These are phyloP conservation scores for Elsinoe fawcettii DNA, from an alignment of 2,329 filamentous ascomycete species.

Conservation along the genomic window DNA sequence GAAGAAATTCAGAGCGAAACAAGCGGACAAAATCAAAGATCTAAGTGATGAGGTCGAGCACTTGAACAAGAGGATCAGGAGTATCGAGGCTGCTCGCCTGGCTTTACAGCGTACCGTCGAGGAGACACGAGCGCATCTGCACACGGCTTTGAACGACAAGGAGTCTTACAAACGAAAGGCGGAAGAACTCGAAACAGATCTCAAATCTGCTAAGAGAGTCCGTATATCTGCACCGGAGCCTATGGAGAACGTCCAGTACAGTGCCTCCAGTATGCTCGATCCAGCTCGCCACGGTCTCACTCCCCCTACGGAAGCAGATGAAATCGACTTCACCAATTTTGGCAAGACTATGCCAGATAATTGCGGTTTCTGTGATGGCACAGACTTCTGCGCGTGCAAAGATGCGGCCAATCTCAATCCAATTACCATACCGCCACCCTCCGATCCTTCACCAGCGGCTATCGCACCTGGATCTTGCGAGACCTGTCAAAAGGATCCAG, in stretches of 20 bases:
- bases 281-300: slow-evolving; percentile 9
- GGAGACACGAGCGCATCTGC: not conserved
- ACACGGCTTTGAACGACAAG: slow-evolving; percentile 8
- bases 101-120: not conserved
- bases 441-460: slow-evolving; percentile 3
- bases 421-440: slow-evolving; percentile 8
- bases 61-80: slow-evolving; percentile 28
- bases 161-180: slow-evolving; percentile 4
- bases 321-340: slow-evolving; percentile 19
- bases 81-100: not conserved
- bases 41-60: slow-evolving; percentile 41
- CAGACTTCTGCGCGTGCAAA: slow-evolving; percentile 18
- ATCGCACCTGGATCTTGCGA: slow-evolving; percentile 19
- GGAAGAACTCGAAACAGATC: slow-evolving; percentile 4
- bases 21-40: slow-evolving; percentile 74
- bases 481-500: slow-evolving; percentile 18
- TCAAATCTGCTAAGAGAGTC: not conserved
- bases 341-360: slow-evolving; percentile 17
- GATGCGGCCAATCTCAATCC: slow-evolving; percentile 8
- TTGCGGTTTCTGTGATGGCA: slow-evolving; percentile 19
- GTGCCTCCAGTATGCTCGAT: not conserved
- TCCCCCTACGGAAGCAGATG: slow-evolving; percentile 16
- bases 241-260: slow-evolving; percentile 1
- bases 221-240: slow-evolving; percentile 4
- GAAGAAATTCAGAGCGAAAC: slow-evolving; percentile 78